These are phyloP conservation scores for Lobulomyces angularis DNA, from an alignment of 192 early-diverging fungal genomes.

Conservation along the genomic window DNA sequence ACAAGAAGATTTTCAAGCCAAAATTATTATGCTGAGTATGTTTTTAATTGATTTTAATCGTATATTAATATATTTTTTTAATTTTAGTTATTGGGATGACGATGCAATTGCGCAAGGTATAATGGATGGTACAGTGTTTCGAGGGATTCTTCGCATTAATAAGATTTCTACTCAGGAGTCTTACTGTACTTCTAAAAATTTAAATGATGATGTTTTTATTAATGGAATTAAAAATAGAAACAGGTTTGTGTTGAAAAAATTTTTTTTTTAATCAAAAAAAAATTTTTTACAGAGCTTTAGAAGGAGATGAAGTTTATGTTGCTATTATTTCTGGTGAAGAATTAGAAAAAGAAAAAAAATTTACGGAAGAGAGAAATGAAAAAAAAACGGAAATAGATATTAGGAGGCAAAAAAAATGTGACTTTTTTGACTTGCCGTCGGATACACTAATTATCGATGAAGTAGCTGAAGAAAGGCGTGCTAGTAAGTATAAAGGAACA, in stretches of 20 bases:
- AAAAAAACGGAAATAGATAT: slow-evolving; percentile 25
- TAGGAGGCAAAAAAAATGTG: slow-evolving; percentile 30
- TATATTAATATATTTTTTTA: too few relatives aligned
- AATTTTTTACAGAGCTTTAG: slow-evolving; percentile 69
- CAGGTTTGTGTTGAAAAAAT: too few relatives aligned
- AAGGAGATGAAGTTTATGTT: slow-evolving; percentile 74
- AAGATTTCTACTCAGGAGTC: too few relatives aligned
- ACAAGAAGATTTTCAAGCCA: too few relatives aligned
- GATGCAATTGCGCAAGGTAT: too few relatives aligned
- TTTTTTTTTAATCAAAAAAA: slow-evolving; percentile 63
- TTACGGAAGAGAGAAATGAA: slow-evolving; percentile 41
- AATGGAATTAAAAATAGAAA: slow-evolving; percentile 64
- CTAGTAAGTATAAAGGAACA: slow-evolving; percentile 34
- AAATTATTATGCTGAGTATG: too few relatives aligned
- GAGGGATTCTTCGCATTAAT: too few relatives aligned
- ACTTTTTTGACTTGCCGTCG: too few relatives aligned
- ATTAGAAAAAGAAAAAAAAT: slow-evolving; percentile 35
- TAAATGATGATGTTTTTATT: slow-evolving; percentile 67
- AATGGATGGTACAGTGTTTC: too few relatives aligned
- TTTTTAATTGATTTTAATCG: too few relatives aligned
- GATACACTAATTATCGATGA: slow-evolving; percentile 37
- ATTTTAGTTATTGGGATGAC: too few relatives aligned
- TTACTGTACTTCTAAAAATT: too few relatives aligned
- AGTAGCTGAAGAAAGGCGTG: slow-evolving; percentile 31
- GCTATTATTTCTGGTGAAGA: slow-evolving; percentile 57